Conservation (phyloP, 176 grass and related monocot species). For the Rhynchospora pubera region DNA sequence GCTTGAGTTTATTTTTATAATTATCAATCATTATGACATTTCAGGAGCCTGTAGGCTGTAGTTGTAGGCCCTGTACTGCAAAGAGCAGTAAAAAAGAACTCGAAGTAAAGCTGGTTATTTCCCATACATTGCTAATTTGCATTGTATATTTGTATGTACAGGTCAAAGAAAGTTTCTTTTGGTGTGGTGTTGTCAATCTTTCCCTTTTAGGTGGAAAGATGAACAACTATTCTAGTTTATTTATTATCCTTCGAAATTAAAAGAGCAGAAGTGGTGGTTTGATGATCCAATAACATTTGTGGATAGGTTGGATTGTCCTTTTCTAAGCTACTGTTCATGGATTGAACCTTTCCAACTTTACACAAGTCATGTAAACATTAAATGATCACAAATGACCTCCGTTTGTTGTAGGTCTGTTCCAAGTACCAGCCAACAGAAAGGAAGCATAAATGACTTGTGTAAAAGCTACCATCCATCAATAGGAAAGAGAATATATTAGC, state of each 20-base stretch:
- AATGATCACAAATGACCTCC: slow-evolving; percentile 32
- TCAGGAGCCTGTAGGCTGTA: background rate
- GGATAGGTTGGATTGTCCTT: slow-evolving; percentile 32
- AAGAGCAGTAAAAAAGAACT: background rate
- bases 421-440: slow-evolving; percentile 40
- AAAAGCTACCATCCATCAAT: slow-evolving; percentile 26
- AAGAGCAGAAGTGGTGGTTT: slow-evolving; percentile 14
- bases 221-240: background rate
- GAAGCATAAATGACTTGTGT: slow-evolving; percentile 36
- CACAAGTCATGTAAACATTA: slow-evolving; percentile 39
- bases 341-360: slow-evolving; percentile 51
- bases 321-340: slow-evolving; percentile 49
- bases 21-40: background rate
- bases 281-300: slow-evolving; percentile 26
- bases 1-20: background rate
- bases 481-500: slow-evolving; percentile 43
- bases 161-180: background rate
- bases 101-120: background rate
- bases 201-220: slow-evolving; percentile 16
- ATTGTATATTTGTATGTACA: background rate
- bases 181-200: background rate
- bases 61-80: background rate
- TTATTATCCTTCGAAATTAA: slow-evolving; percentile 9
- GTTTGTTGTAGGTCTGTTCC: slow-evolving; percentile 37
- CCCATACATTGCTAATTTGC: background rate